These are phyloP conservation scores for Tetrastigma voinierianum DNA, from an alignment of 164 flowering plant species.

Conservation along the genomic window DNA sequence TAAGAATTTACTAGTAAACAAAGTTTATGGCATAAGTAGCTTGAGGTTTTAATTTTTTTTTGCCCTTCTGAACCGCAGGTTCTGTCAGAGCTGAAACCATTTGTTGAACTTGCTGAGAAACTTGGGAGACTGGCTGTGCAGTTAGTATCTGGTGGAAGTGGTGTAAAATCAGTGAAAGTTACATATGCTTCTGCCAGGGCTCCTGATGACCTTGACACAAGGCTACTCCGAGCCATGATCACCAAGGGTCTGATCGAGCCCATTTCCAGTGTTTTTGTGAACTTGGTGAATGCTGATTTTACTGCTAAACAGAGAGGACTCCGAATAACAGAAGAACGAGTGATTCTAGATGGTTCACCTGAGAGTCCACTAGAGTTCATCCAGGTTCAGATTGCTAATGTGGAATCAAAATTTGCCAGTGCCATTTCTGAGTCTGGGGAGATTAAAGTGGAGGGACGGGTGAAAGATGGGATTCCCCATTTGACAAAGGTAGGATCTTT, in stretches of 20 bases:
- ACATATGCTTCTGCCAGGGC: conserved; percentile 75
- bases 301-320: conserved; percentile 88
- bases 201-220: conserved; percentile 91
- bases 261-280: conserved; percentile 70
- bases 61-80: conserved; percentile 41
- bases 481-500: conserved; percentile 87
- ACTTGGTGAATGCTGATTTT: conserved; percentile 90
- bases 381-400: conserved; percentile 80
- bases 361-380: conserved; percentile 76
- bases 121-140: conserved; percentile 90
- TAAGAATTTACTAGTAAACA: too few relatives aligned
- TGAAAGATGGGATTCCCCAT: conserved; percentile 82
- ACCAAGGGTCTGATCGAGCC: conserved; percentile 91
- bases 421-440: conserved; percentile 87
- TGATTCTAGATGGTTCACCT: conserved; percentile 70
- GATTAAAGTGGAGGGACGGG: conserved; percentile 74
- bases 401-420: conserved; percentile 83
- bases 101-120: conserved; percentile 75
- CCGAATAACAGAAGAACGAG: conserved; percentile 68
- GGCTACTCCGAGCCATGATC: conserved; percentile 93
- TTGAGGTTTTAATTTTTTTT: background rate
- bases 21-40: too few relatives aligned
- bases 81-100: conserved; percentile 75
- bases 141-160: conserved; percentile 85
- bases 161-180: conserved; percentile 77